Evolutionary conservation across 148 eudicot species (phyloP).

Genomic region (Diospyros kaki): DNA sequence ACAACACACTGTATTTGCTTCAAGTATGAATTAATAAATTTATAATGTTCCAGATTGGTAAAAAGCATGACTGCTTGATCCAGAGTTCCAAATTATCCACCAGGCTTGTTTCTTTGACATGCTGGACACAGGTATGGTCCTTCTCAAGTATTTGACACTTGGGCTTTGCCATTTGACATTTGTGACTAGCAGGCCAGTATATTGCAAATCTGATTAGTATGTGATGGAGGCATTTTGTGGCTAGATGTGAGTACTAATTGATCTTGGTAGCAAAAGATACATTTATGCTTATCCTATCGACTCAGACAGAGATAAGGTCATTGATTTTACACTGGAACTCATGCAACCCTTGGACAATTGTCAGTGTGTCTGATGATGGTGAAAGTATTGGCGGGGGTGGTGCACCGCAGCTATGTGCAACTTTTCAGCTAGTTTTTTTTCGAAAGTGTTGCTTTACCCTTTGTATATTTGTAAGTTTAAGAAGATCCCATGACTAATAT

Average conservation of each 20-base stretch:
- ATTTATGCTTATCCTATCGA: not conserved
- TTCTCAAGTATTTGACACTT: not conserved
- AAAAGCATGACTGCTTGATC: conserved; percentile 32
- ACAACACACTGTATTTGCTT: not conserved
- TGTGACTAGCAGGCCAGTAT: too few relatives aligned
- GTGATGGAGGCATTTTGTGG: not conserved
- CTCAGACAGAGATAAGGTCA: conserved; percentile 73
- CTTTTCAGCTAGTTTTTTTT: too few relatives aligned
- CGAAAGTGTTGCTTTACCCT: too few relatives aligned
- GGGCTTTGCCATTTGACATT: too few relatives aligned
- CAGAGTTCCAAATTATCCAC: conserved; percentile 35
- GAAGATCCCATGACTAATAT: too few relatives aligned
- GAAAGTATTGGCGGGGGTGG: conserved; percentile 91
- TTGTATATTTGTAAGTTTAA: too few relatives aligned
- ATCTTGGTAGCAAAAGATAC: not conserved
- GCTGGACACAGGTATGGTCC: conserved; percentile 84
- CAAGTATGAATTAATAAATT: not conserved
- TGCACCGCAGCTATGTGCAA: conserved; percentile 62
- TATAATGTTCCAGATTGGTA: conserved; percentile 45
- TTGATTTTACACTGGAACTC: conserved; percentile 93
- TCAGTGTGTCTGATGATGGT: conserved; percentile 93
- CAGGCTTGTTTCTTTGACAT: conserved; percentile 82
- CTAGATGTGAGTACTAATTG: not conserved
- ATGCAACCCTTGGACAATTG: conserved; percentile 93
- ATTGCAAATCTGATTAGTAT: not conserved